A percentile compares a stretch with the other conserved stretches of the same genome.
Conservation (phyloP, 2,329 filamentous ascomycete genomes). For the Paecilomyces formosus region DNA sequence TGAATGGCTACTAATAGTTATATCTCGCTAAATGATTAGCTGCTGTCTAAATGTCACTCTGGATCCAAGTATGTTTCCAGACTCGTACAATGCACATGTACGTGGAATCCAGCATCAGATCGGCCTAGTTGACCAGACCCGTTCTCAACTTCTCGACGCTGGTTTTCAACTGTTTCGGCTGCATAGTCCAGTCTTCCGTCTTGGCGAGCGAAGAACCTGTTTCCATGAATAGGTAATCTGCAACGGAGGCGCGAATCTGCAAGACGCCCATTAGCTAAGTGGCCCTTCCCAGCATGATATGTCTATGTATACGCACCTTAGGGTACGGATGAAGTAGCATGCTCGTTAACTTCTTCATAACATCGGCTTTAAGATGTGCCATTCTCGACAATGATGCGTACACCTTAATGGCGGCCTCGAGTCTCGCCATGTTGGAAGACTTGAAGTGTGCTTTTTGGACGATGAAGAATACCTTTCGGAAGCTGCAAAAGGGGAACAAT, state of each 20-base stretch:
- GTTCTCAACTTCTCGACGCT: conserved; percentile 22
- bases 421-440: conserved; percentile 70
- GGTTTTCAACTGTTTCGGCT: conserved; percentile 25
- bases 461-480: conserved; percentile 58
- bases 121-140: conserved; percentile 7
- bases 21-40: background rate
- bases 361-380: conserved; percentile 46
- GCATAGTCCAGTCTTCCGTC: conserved; percentile 10
- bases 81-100: background rate
- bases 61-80: background rate
- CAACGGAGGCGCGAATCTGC: conserved; percentile 27
- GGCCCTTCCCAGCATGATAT: background rate
- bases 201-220: conserved; percentile 22
- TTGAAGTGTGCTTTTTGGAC: conserved; percentile 78
- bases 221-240: conserved; percentile 30
- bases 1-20: background rate
- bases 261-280: conserved; percentile 3
- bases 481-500: conserved; percentile 23
- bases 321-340: conserved; percentile 80
- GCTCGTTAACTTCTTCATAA: conserved; percentile 60
- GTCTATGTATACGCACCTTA: conserved; percentile 41
- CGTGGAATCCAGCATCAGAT: background rate
- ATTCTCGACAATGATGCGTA: conserved; percentile 63
- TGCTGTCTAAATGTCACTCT: background rate
- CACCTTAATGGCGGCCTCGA: conserved; percentile 71